Evolutionary conservation across 208 protist genomes (phyloP).

Genomic region (Leishmania tropica): DNA sequence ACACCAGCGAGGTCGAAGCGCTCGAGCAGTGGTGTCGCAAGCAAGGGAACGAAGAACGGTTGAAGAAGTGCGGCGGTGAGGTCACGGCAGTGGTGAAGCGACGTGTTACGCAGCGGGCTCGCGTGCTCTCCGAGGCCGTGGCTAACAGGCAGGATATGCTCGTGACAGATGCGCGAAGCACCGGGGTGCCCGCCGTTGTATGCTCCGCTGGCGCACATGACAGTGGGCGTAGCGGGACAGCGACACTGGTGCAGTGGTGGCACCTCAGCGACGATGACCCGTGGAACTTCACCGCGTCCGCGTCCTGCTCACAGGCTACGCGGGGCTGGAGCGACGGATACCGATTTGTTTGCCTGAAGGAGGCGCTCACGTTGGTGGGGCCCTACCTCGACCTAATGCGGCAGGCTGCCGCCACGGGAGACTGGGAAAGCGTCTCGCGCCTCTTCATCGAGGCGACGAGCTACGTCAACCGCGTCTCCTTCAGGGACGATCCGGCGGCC

Average conservation of each 20-base stretch:
- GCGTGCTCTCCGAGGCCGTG: constrained; percentile 5
- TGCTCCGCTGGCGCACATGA: neutral
- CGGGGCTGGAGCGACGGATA: neutral
- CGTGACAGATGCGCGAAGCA: neutral
- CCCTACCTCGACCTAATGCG: constrained; percentile 32
- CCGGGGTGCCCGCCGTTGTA: neutral
- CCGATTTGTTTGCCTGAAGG: constrained; percentile 14
- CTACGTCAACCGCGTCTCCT: neutral
- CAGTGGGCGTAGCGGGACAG: neutral
- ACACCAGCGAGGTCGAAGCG: constrained; percentile 19
- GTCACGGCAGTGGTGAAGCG: neutral
- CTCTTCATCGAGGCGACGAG: neutral
- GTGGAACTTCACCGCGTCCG: constrained; percentile 15
- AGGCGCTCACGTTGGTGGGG: constrained; percentile 14
- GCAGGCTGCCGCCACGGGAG: constrained; percentile 19
- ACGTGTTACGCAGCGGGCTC: constrained; percentile 4
- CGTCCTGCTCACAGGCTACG: neutral
- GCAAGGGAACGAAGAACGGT: neutral
- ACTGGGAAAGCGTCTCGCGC: constrained; percentile 8
- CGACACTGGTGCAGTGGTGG: constrained; percentile 31
- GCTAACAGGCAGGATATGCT: constrained; percentile 2
- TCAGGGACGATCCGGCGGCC: neutral
- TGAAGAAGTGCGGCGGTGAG: constrained; percentile 1
- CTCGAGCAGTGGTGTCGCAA: constrained; percentile 15
- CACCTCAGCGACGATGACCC: constrained; percentile 13